A percentile compares a stretch with the other conserved stretches of the same genome.
Conservation (phyloP, 1,284 basidiomycete species). For the Vanrija sp. region DNA sequence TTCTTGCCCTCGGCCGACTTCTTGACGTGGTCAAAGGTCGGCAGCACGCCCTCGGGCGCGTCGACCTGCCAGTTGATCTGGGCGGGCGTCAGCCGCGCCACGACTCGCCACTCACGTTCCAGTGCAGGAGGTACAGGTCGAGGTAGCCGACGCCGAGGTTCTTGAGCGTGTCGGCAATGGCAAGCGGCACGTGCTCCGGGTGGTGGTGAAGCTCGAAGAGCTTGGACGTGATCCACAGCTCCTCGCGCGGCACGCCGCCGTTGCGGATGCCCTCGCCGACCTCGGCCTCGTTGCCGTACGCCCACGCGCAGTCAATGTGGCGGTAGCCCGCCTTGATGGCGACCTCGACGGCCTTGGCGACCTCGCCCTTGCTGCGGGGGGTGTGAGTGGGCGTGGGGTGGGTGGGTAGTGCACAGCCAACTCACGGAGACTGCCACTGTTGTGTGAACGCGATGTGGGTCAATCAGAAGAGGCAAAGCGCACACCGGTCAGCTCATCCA, state of each 20-base stretch:
- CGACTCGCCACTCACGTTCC: slow-evolving; percentile 52
- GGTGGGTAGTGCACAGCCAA: background rate
- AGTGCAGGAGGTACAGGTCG: slow-evolving; percentile 80
- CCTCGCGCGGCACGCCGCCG: slow-evolving; percentile 57
- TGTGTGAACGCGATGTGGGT: slow-evolving; percentile 9
- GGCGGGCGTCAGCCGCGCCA: background rate
- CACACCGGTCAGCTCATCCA: background rate
- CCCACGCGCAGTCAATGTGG: slow-evolving; percentile 62
- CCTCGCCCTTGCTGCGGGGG: slow-evolving; percentile 41
- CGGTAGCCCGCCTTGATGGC: slow-evolving; percentile 56
- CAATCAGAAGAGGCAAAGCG: too few species aligned
- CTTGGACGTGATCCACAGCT: slow-evolving; percentile 67
- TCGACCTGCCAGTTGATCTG: slow-evolving; percentile 46
- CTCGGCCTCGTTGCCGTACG: slow-evolving; percentile 69
- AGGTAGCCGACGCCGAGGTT: slow-evolving; percentile 70
- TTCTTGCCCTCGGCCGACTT: slow-evolving; percentile 50
- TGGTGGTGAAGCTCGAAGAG: slow-evolving; percentile 63
- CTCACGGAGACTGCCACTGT: slow-evolving; percentile 47
- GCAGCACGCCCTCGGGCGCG: slow-evolving; percentile 34
- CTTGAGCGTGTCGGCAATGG: slow-evolving; percentile 66
- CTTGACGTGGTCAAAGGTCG: slow-evolving; percentile 31
- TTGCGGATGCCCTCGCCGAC: slow-evolving; percentile 72
- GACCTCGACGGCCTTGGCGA: slow-evolving; percentile 48
- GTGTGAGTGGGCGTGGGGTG: background rate
- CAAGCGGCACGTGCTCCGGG: slow-evolving; percentile 59